A percentile compares a stretch with the other conserved stretches of the same genome.
These are phyloP conservation scores for Lactarius pseudohatsudake DNA, from an alignment of 768 basidiomycete genomes.

Conservation along the genomic window DNA sequence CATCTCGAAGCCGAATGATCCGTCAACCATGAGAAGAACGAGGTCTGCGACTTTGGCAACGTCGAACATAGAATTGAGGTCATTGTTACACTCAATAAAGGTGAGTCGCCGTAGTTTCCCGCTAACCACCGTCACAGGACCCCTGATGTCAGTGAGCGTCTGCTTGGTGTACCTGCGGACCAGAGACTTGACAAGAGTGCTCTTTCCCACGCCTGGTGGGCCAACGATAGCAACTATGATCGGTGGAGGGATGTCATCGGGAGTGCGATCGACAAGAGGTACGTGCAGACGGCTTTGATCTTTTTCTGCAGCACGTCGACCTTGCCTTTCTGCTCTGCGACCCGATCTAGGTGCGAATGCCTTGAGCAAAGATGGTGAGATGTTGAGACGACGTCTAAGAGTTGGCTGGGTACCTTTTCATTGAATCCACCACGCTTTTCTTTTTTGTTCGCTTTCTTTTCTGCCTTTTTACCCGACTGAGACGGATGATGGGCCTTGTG, in stretches of 20 bases:
- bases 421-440: conserved; percentile 79
- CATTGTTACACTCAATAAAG: conserved; percentile 96
- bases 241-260: conserved; percentile 88
- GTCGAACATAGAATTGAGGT: conserved; percentile 98
- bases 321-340: conserved; percentile 83
- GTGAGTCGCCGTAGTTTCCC: conserved; percentile 94
- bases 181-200: conserved; percentile 88
- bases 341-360: conserved; percentile 94
- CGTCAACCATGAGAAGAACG: conserved; percentile 96
- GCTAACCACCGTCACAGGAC: conserved; percentile 91
- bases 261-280: conserved; percentile 92
- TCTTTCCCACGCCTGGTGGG: conserved; percentile 96
- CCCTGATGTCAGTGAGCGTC: conserved; percentile 82
- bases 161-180: conserved; percentile 93
- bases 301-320: conserved; percentile 85
- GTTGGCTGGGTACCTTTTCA: conserved; percentile 67
- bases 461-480: conserved; percentile 73
- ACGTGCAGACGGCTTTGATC: conserved; percentile 96
- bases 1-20: conserved; percentile 98
- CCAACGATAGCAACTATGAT: conserved; percentile 94
- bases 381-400: conserved; percentile 5
- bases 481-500: conserved; percentile 84
- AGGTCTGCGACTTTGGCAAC: conserved; percentile 95
- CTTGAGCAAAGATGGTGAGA: conserved; percentile 38
- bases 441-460: conserved; percentile 71